phyloP scores from a whole-genome alignment of 2,329 filamentous ascomycete species.

The Fusarium nanum region DNA sequence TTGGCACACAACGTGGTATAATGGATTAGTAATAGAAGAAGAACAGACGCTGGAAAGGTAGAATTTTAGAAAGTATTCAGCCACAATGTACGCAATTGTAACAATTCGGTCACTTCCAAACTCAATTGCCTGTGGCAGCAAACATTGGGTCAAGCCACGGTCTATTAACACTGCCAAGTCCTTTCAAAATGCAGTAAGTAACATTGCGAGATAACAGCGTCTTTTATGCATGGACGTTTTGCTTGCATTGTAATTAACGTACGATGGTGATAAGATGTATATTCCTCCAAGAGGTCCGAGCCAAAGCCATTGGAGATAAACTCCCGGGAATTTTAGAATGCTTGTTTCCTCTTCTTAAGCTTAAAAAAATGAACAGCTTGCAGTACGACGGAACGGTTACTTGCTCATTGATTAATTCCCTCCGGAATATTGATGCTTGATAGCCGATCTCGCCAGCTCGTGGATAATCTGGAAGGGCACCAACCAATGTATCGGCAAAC shows the following conservation, averaged over 20 bases:
- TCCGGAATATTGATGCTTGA: not conserved
- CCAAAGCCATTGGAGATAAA: not conserved
- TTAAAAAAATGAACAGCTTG: not conserved
- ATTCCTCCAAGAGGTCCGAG: not conserved
- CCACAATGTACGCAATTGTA: not conserved
- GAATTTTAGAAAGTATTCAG: not conserved
- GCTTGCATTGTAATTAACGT: not conserved
- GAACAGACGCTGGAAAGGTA: not conserved
- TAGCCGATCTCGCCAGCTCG: not conserved
- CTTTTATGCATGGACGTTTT: not conserved
- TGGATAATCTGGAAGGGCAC: not conserved
- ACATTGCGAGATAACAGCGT: rapidly evolving
- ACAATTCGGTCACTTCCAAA: not conserved
- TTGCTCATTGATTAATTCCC: not conserved
- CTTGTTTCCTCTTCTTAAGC: not conserved
- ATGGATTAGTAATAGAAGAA: not conserved
- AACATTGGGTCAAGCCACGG: not conserved
- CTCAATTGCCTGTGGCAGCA: not conserved
- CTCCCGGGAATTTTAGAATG: not conserved
- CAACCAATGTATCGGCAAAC: not conserved
- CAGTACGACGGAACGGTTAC: rapidly evolving
- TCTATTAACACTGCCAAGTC: not conserved
- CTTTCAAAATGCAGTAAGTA: not conserved
- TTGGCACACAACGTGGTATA: not conserved
- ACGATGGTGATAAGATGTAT: not conserved